Evolutionary conservation across 192 early-diverging fungal species (phyloP), one percentile per base, ranked within the genome.

Genomic region (Backusella luteola): DNA sequence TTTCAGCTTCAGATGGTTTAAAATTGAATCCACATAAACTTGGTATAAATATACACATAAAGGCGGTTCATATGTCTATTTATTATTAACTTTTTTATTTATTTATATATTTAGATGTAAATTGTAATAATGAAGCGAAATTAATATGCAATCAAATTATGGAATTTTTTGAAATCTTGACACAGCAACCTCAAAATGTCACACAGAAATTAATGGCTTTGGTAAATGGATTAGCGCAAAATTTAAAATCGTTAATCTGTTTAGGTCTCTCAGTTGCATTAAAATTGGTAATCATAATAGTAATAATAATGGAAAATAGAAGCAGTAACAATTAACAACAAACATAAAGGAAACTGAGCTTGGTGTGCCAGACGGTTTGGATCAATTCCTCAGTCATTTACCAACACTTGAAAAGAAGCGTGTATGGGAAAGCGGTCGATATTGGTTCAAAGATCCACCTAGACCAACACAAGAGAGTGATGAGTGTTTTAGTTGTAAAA

Each of bases 141-240:
- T 88, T 96, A 79, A 86, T 99, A 73, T 94, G 94, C 73, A 96
- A 95, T 77, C 93, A 93, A 81, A 94, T 97, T 46, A 92, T 97
- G 44, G 90, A 90, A 69, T 98, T 98, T 81, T 98, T 99, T 84
- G 89, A 95, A 11, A 76, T 97, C n/a, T 85, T 99, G 38, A 92
- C 92, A 4, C 89, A 91, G 44, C 78, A 90, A 77, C 36, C 73
- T 6, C 34, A 71, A 69, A 87, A 87, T 3, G 88, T 93, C 68
- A 96, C 95, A 6, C 89, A 96, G 73, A 94, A 97, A 84, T 84
- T 98, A 80, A 88, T 96, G 74, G 89, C 90, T 12, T 80, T 96
- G 14, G 95, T 98, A 1, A 96, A 96, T 56, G 89, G 89, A 12
- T 86, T 99, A 11, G 97, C 97, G 0, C 96, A 97, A 75, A 90